Conservation (phyloP, 148 eudicot species). For the Chenopodium suecicum region DNA sequence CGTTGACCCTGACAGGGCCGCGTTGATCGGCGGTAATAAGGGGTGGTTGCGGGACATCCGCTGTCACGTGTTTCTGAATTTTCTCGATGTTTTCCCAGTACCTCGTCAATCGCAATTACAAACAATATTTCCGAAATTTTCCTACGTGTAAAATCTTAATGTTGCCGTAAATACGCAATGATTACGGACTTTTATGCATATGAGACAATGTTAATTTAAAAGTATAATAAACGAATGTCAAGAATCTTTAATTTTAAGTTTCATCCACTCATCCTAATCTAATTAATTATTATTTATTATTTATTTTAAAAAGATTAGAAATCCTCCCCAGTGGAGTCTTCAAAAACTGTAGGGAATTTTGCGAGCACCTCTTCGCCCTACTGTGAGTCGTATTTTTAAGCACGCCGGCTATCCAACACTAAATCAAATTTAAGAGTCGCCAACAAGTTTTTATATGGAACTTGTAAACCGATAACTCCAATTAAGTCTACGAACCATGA, state of each 20-base stretch:
- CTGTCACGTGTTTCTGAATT: neutral
- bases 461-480: neutral
- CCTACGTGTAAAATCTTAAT: too few species aligned
- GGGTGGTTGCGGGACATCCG: neutral
- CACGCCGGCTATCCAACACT: neutral
- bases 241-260: neutral
- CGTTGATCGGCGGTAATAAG: neutral
- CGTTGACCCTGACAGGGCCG: neutral
- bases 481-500: neutral
- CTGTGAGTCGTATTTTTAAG: neutral
- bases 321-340: neutral
- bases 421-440: neutral
- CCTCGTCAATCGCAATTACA: too few species aligned
- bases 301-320: neutral
- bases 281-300: too few species aligned
- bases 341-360: neutral
- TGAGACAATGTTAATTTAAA: neutral
- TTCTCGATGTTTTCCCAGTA: too few species aligned
- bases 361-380: neutral
- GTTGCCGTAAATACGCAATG: neutral
- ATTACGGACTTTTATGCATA: too few species aligned
- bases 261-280: neutral
- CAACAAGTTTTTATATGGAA: neutral
- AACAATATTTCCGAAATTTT: too few species aligned
- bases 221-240: neutral